These are phyloP conservation scores for Mollisiaceae sp. DNA, from an alignment of 2,329 filamentous ascomycete species.

Conservation along the genomic window DNA sequence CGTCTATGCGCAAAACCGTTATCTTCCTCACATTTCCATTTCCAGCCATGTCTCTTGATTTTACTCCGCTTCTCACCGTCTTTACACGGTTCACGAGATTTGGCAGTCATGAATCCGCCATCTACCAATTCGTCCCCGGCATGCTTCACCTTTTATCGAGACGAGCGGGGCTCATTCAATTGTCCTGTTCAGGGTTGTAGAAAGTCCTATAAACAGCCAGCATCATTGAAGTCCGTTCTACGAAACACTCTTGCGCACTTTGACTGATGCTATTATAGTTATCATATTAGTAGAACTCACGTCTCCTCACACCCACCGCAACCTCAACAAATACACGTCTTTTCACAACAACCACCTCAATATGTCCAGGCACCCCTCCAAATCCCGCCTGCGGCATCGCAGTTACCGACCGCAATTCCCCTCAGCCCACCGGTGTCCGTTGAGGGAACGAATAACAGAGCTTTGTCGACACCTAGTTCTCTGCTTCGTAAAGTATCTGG, in stretches of 20 bases:
- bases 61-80: neutral
- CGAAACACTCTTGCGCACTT: neutral
- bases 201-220: neutral
- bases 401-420: neutral
- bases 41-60: neutral
- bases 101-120: neutral
- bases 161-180: neutral
- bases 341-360: neutral
- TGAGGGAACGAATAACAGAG: neutral
- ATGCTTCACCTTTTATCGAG: neutral
- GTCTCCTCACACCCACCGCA: neutral
- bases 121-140: neutral
- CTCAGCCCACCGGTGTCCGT: neutral
- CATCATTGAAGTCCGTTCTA: neutral
- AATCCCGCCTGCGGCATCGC: neutral
- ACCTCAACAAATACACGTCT: neutral
- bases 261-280: neutral
- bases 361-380: neutral
- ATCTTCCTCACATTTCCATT: neutral
- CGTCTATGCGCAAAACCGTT: neutral
- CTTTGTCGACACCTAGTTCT: neutral
- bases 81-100: neutral
- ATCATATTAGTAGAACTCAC: neutral
- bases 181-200: neutral
- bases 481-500: neutral